Evolutionary conservation across 257 asterid species (phyloP).

Genomic region (Sherardia arvensis): DNA sequence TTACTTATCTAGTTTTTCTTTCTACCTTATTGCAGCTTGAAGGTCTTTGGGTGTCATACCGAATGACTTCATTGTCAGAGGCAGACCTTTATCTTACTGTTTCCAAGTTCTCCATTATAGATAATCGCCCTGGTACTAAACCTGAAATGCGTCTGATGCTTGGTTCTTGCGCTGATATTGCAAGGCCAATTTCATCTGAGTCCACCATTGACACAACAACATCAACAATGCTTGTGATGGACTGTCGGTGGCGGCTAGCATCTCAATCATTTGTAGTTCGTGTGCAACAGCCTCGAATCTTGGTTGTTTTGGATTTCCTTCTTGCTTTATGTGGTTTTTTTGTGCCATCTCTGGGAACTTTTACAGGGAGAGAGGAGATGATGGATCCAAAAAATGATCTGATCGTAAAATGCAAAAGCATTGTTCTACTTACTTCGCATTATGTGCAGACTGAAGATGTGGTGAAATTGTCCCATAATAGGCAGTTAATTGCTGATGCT

Average conservation of each 20-base stretch:
- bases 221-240: conserved; percentile 97
- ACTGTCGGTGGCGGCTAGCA: conserved; percentile 88
- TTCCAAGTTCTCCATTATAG: conserved; percentile 82
- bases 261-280: conserved; percentile 91
- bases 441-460: conserved; percentile 71
- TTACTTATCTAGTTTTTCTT: conserved; percentile 5
- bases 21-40: conserved; percentile 59
- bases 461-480: conserved; percentile 64
- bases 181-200: conserved; percentile 59
- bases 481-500: conserved; percentile 78
- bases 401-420: conserved; percentile 51
- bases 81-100: conserved; percentile 81
- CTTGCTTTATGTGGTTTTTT: conserved; percentile 87
- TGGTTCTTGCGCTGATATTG: conserved; percentile 78
- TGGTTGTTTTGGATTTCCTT: conserved; percentile 91
- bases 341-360: conserved; percentile 86
- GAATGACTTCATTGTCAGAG: conserved; percentile 95
- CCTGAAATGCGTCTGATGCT: conserved; percentile 99
- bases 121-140: conserved; percentile 81
- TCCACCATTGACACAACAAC: conserved; percentile 41
- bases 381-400: conserved; percentile 94
- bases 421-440: conserved; percentile 50
- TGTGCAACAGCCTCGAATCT: conserved; percentile 92
- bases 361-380: conserved; percentile 96
- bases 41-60: conserved; percentile 94